These are phyloP conservation scores for Ephemerocybe angulata DNA, from an alignment of 768 basidiomycete genomes.

Conservation along the genomic window DNA sequence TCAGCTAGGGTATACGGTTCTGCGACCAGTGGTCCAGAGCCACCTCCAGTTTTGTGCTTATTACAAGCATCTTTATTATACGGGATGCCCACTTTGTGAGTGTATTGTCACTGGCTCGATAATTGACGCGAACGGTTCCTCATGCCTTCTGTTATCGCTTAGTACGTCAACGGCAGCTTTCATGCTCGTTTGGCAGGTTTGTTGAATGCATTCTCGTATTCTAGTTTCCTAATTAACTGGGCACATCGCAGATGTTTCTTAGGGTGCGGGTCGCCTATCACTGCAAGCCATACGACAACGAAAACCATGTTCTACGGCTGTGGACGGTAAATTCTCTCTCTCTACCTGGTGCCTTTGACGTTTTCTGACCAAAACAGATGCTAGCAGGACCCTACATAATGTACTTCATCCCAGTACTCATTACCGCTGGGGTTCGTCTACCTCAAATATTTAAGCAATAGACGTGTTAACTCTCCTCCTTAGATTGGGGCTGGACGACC, in stretches of 20 bases:
- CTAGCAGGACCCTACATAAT: conserved; percentile 38
- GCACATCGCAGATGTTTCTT: conserved; percentile 40
- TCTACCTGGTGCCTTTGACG: background rate
- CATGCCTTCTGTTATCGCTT: background rate
- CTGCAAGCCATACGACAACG: conserved; percentile 28
- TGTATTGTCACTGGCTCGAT: background rate
- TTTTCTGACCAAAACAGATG: conserved; percentile 27
- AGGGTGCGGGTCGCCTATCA: conserved; percentile 35
- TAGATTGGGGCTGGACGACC: conserved; percentile 39
- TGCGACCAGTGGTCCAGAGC: conserved; percentile 42
- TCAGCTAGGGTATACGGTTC: conserved; percentile 37
- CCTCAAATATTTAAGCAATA: background rate
- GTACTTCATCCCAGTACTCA: conserved; percentile 34
- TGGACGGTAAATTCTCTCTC: conserved; percentile 32
- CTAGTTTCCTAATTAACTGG: background rate
- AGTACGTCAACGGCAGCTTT: conserved; percentile 42
- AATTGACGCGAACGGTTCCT: background rate
- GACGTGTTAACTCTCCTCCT: background rate
- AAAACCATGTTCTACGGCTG: conserved; percentile 30
- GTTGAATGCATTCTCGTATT: background rate
- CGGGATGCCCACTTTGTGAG: conserved; percentile 46
- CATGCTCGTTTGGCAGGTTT: conserved; percentile 41
- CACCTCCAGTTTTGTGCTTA: conserved; percentile 39
- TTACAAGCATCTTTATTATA: conserved; percentile 47
- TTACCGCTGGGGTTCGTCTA: conserved; percentile 37